Evolutionary conservation across 208 protist genomes (phyloP), one percentile per base, ranked within the genome.

Genomic region (Wallacemonas collosoma): DNA sequence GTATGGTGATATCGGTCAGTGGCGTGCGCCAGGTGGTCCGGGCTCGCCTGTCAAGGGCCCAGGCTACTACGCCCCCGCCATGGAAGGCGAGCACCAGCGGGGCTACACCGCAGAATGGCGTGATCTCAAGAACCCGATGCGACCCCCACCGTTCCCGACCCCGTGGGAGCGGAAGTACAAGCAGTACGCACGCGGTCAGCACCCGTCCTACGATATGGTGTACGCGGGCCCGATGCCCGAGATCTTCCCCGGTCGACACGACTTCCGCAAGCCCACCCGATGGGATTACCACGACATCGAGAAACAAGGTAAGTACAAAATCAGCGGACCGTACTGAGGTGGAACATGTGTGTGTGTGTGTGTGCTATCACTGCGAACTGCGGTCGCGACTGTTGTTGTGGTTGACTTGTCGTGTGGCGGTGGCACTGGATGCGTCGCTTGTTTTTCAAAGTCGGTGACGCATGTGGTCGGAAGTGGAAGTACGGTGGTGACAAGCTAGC

Each of bases 261-360:
- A 97, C 81, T 97, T 95, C 76, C 71, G 93, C 54, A 95, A 95
- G 73, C 89, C 89, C 7, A 97, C 93, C 5, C 77, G 93, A 53
- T 97, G 93, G 93, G 93, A 97, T 79, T 97, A 87, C 80, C 88
- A 97, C 71, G 88, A 97, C 67, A 80, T 95, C 50, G 86, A 97
- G 72, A 91, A 91, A 79, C 93, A 97, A 75, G 77, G 75, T 63
- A 97, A 97, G 79, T 93, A 73, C 71, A 94, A 91, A 77, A 80
- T 89, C 61, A 94, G 89, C 68, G 93, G 93, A 2, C 93, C 93
- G 1, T 95, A 94, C 66, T 97, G 85, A 64, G 41, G 2, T 57
- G 5, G 35, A 38, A 3, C 43, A 64, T 9, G 17, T 41, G 57
- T 11, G 17, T 63, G 53, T 15, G 8, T 15, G 53, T 58, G 6